These are phyloP conservation scores for Cicer judaicum DNA, from an alignment of 306 rosid species.

Conservation along the genomic window DNA sequence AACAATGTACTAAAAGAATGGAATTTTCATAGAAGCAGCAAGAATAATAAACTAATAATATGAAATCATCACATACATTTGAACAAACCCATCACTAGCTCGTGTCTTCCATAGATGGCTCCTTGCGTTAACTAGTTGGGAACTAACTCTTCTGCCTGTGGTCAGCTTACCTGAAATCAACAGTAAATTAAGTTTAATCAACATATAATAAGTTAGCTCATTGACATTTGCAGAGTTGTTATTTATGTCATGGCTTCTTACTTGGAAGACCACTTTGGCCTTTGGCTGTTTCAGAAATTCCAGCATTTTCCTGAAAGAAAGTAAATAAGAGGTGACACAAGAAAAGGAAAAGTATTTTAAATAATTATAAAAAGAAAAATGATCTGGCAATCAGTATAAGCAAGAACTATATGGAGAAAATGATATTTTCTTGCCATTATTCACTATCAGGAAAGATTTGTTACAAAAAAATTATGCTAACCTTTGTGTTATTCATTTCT, in stretches of 20 bases:
- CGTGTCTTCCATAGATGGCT: conserved; percentile 58
- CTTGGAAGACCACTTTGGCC: conserved; percentile 53
- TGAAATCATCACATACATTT: conserved; percentile 62
- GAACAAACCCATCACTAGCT: conserved; percentile 74
- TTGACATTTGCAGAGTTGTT: conserved; percentile 33
- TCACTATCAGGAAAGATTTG: neutral
- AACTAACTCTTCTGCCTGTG: conserved; percentile 51
- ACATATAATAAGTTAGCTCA: neutral
- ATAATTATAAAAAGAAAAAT: neutral
- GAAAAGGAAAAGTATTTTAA: conserved; percentile 27
- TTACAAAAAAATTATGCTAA: conserved; percentile 33
- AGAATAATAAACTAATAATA: conserved; percentile 33
- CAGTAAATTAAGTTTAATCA: conserved; percentile 33
- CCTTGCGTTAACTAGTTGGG: conserved; percentile 53
- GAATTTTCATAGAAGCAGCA: conserved; percentile 14
- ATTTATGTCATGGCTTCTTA: conserved; percentile 45
- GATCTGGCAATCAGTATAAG: conserved; percentile 15
- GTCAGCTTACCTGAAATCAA: conserved; percentile 59
- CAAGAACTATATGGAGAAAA: neutral
- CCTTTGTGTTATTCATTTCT: conserved; percentile 58
- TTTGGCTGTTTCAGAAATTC: conserved; percentile 50
- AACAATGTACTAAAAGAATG: conserved; percentile 15
- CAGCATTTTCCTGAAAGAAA: conserved; percentile 62
- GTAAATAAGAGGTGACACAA: conserved; percentile 32
- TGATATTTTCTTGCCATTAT: conserved; percentile 15